phyloP scores from a whole-genome alignment of 148 eudicot genomes.

The Dysphania ambrosioides region DNA sequence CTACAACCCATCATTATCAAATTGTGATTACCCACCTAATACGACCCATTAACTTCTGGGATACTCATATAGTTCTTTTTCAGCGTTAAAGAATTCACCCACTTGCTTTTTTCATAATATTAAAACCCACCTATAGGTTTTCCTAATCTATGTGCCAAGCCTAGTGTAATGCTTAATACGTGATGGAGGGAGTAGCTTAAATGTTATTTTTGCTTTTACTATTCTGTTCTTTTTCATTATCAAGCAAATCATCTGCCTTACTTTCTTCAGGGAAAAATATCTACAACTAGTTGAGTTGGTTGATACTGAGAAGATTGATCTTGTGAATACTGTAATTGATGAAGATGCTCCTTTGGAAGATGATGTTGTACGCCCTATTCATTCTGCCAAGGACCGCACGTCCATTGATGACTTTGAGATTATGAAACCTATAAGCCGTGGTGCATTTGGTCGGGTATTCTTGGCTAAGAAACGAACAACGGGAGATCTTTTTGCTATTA shows the following conservation, averaged over 20 bases:
- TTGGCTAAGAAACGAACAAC: conserved; percentile 93
- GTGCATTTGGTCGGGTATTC: conserved; percentile 97
- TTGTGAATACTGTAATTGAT: conserved; percentile 84
- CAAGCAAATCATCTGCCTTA: neutral
- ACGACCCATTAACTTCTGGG: no score
- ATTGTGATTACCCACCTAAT: no score
- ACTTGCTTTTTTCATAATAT: no score
- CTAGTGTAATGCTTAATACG: no score
- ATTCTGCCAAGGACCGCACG: conserved; percentile 84
- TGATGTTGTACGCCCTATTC: conserved; percentile 93
- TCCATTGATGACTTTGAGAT: conserved; percentile 98
- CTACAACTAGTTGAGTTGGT: conserved; percentile 88
- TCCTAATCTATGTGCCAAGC: no score
- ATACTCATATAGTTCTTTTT: no score
- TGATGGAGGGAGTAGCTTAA: no score
- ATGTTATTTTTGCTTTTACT: neutral
- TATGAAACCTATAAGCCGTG: conserved; percentile 95
- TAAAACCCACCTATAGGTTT: no score
- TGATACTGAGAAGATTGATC: conserved; percentile 89
- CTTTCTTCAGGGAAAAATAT: conserved; percentile 78
- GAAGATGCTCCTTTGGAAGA: conserved; percentile 98
- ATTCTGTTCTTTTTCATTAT: neutral
- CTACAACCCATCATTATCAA: no score
- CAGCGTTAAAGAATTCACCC: no score
- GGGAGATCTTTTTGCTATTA: conserved; percentile 98